Percentiles rank a stretch among this genome's conserved stretches.
These are phyloP conservation scores for Penicillium sp. DNA, from an alignment of 2,329 filamentous ascomycete genomes.

Conservation along the genomic window DNA sequence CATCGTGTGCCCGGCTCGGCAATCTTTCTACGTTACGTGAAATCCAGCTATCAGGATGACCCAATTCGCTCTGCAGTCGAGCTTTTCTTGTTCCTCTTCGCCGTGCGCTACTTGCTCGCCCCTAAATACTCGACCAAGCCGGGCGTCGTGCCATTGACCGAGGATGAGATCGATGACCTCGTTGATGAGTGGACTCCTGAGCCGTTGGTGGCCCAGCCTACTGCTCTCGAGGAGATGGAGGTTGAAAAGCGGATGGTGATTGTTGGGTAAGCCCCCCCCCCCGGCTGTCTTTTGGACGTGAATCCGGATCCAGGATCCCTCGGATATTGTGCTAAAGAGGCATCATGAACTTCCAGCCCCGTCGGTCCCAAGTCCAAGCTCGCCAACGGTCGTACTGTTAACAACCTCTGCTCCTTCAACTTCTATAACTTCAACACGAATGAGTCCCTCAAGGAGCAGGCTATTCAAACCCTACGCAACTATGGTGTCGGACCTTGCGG, in stretches of 20 bases:
- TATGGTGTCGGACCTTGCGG: conserved; percentile 98
- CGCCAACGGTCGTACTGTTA: conserved; percentile 84
- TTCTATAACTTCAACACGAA: conserved; percentile 97
- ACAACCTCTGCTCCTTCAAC: conserved; percentile 93
- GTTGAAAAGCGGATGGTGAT: conserved; percentile 86
- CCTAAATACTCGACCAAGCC: conserved; percentile 93
- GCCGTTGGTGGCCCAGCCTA: conserved; percentile 78
- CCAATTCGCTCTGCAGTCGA: conserved; percentile 93
- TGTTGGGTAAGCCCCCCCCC: conserved; percentile 69
- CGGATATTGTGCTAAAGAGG: conserved; percentile 20
- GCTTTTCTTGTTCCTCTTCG: conserved; percentile 91
- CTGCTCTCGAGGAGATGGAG: conserved; percentile 77
- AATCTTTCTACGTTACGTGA: conserved; percentile 92
- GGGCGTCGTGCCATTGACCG: conserved; percentile 85
- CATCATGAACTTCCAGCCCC: conserved; percentile 61
- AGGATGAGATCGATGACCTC: conserved; percentile 97
- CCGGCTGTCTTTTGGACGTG: conserved; percentile 2
- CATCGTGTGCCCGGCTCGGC: conserved; percentile 93
- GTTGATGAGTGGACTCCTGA: conserved; percentile 97
- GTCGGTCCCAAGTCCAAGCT: conserved; percentile 91
- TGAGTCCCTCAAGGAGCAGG: conserved; percentile 91
- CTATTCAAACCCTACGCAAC: conserved; percentile 88
- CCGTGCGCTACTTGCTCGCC: conserved; percentile 88
- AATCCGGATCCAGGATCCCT: background rate
- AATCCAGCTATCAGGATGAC: conserved; percentile 97